Evolutionary conservation across 306 rosid species (phyloP), one percentile per base, ranked within the genome.

Genomic region (Senna siamea): DNA sequence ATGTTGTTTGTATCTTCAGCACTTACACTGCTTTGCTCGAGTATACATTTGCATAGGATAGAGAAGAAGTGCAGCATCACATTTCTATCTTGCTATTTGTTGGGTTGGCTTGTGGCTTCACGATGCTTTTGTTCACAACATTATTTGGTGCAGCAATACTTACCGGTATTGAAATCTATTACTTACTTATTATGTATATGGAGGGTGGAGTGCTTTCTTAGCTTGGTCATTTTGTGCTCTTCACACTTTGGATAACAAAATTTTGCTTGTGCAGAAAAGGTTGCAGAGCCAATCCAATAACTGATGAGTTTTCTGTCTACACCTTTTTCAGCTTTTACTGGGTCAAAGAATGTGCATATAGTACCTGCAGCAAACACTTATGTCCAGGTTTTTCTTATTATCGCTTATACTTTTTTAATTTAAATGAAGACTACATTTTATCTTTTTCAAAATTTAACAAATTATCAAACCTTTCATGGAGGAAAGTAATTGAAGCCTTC

Each of bases 291-390:
- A 72, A 79, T 69, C 57, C 72, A 28, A 77, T 54, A 74, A 79
- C 72, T 79, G 72, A 82, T 59, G 78, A 75, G 40, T 83, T 81
- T 84, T 26, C 47, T 76, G 32, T 52, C 68, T 65, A 15, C 69
- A 20, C 54, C 60, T 61, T 75, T 84, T 86, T 79, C 91, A 91
- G 98, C 93, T 84, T 89, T 93, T 76, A 81, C 83, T 38, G 97
- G 97, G 41, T 76, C 90, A 69, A 91, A 88, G 85, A 88, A 87
- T 70, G 64, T 22, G 44, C 82, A 91, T 30, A 10, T 91, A 77
- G 87, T 91, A 51, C 89, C 98, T 18, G 96, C 97, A 69, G 97
- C 97, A 60, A 89, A 86, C 83, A 84, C 86, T 34, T 93, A 91
- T 57, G 89, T 91, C 60, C 97, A 93, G 98, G 98, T 93, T 72